Base-by-base conservation (phyloP, 192 early-diverging fungal species). In the Mortierella antarctica region DNA sequence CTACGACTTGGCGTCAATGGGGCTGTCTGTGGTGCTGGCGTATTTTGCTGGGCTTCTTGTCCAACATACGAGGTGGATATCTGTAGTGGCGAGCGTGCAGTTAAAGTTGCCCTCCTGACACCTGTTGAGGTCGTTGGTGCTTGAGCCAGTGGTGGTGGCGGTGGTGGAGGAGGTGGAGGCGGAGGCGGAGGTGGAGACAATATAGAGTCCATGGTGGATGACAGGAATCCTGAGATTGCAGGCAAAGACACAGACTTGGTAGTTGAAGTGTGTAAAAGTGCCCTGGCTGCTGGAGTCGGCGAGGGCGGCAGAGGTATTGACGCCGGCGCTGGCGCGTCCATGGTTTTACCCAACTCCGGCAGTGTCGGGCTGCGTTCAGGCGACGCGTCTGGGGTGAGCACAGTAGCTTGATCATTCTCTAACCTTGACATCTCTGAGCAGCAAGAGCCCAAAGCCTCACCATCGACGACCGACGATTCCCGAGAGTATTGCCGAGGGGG, bases 81-180 rank as follows among this genome's bases (percentile, higher is more conserved):
- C 6, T 62, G 64, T 39, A 74, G 59, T 18, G 73, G 51, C 11
- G 65, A 20, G 11, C 64, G 57, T 10, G 58, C 14, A n/a, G 39
- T 68, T 46, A 20, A 46, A 44, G 45, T 54, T 31, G 31, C 31
- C 31, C 31, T 31, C 31, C 31, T 31, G 1, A 31, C 31, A 31
- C 31, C 31, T 31, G 31, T 31, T 31, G 31, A 31, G 31, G 7
- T 48, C 51, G 48, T 50, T 11, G 42, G 23, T 42, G 53, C 12
- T 8, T 31, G 40, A 20, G 23, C 8, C 11, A 45, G 15, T 40
- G 59, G 65, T 20, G 65, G 59, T 67, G 65, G 57, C 11, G 65
- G 73, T 62, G 73, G 73, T 31, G 73, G 70, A 3, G 69, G 70
- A 15, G 61, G 70, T 21, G 61, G 70, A 48, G 62, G 69, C 7